Evolutionary conservation across 495 filamentous ascomycete genomes (phyloP).

Genomic region (Trichocladium uniseriatum): DNA sequence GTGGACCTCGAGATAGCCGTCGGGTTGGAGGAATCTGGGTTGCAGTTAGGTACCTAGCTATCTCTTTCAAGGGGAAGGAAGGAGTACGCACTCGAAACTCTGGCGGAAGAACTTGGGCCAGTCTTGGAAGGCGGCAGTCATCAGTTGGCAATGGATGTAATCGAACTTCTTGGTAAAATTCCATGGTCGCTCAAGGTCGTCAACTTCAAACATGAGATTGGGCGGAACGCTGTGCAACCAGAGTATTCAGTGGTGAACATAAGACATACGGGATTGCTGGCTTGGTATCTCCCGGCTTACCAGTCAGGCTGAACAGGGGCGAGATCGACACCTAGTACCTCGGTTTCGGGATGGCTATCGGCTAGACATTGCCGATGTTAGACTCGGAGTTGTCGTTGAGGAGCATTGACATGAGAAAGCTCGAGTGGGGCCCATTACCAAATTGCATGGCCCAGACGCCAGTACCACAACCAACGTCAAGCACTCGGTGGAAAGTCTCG

Average conservation of each 20-base stretch:
- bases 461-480: slow-evolving; percentile 11
- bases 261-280: too few relatives aligned
- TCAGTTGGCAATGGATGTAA: slow-evolving; percentile 42
- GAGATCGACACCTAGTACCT: slow-evolving; percentile 28
- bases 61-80: too few relatives aligned
- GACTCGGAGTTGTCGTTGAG: too few relatives aligned
- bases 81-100: neutral
- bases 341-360: slow-evolving; percentile 1
- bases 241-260: neutral
- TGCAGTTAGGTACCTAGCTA: too few relatives aligned
- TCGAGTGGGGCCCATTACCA: neutral
- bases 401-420: too few relatives aligned
- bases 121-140: slow-evolving; percentile 41
- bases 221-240: slow-evolving; percentile 33
- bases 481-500: neutral
- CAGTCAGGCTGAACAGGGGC: slow-evolving; percentile 43
- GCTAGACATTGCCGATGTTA: neutral
- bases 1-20: slow-evolving; percentile 19
- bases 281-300: too few relatives aligned
- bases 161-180: slow-evolving; percentile 38
- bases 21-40: slow-evolving; percentile 15
- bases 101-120: slow-evolving; percentile 23
- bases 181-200: slow-evolving; percentile 47
- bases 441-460: slow-evolving; percentile 12
- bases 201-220: slow-evolving; percentile 46